Evolutionary conservation across 192 early-diverging fungal genomes (phyloP).

Genomic region (Backusella sp.): DNA sequence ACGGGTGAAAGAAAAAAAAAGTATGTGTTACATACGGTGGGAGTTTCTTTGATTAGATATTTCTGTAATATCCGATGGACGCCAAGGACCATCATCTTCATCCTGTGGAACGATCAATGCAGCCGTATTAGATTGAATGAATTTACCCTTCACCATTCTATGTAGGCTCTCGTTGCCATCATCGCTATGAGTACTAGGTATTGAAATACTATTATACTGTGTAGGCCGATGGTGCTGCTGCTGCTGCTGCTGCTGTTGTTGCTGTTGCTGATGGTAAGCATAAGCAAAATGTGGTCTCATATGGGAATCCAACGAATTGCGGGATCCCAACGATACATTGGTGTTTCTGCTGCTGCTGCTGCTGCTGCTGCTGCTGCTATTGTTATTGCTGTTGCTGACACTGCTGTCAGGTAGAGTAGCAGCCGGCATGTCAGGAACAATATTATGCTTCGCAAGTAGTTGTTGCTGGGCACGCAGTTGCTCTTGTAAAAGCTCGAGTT

Average conservation of each 20-base stretch:
- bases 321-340: not conserved
- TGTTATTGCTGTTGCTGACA: not conserved
- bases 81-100: not conserved
- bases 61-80: not conserved
- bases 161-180: not conserved
- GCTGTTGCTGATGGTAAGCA: not conserved
- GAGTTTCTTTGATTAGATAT: not conserved
- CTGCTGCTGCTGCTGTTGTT: not conserved
- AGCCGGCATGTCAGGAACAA: not conserved
- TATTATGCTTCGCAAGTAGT: slow-evolving; percentile 28
- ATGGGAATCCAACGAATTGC: not conserved
- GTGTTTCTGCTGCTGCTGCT: not conserved
- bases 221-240: not conserved
- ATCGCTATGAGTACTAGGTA: not conserved
- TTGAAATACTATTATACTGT: not conserved
- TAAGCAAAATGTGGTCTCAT: not conserved
- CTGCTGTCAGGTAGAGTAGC: not conserved
- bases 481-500: slow-evolving; percentile 28
- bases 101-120: slow-evolving; percentile 6
- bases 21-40: not conserved
- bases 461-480: slow-evolving; percentile 31
- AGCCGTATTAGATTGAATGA: not conserved
- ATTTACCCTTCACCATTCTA: not conserved
- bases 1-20: not conserved
- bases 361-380: not conserved